phyloP scores from a whole-genome alignment of 2,329 filamentous ascomycete genomes.

The Davidsoniella australis region DNA sequence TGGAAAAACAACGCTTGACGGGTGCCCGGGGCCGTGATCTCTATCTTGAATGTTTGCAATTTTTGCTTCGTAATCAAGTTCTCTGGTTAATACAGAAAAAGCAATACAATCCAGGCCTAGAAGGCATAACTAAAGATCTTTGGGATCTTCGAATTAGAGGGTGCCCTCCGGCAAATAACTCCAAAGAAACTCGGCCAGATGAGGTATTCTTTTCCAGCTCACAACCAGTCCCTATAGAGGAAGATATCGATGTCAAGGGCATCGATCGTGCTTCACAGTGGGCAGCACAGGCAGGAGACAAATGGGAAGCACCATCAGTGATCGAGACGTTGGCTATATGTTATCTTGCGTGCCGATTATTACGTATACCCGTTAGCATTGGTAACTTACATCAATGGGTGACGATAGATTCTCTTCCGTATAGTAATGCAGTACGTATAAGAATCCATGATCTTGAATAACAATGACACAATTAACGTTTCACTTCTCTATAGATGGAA shows the following conservation, averaged over 20 bases:
- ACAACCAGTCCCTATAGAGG: conserved; percentile 16
- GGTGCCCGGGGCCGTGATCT: conserved; percentile 58
- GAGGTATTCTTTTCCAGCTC: conserved; percentile 19
- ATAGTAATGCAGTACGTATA: conserved; percentile 44
- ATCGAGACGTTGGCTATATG: conserved; percentile 62
- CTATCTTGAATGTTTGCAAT: conserved; percentile 69
- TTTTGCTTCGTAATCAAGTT: conserved; percentile 69
- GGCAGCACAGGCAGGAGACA: conserved; percentile 26
- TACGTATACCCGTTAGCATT: conserved; percentile 60
- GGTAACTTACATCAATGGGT: conserved; percentile 58
- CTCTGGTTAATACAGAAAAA: conserved; percentile 52
- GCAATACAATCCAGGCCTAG: conserved; percentile 54
- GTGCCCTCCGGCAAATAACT: conserved; percentile 17
- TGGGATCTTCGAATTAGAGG: conserved; percentile 55
- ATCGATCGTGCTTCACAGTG: conserved; percentile 24
- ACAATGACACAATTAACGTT: conserved; percentile 2
- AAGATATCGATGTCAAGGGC: conserved; percentile 15
- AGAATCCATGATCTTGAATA: background rate
- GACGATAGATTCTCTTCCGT: conserved; percentile 50
- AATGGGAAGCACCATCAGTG: conserved; percentile 45
- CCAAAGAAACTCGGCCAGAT: background rate
- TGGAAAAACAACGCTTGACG: conserved; percentile 38
- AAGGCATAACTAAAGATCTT: conserved; percentile 64
- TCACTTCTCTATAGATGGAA: conserved; percentile 27
- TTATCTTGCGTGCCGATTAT: conserved; percentile 60